Base-by-base conservation (phyloP, 306 rosid species). In the Fragaria nilgerrensis region DNA sequence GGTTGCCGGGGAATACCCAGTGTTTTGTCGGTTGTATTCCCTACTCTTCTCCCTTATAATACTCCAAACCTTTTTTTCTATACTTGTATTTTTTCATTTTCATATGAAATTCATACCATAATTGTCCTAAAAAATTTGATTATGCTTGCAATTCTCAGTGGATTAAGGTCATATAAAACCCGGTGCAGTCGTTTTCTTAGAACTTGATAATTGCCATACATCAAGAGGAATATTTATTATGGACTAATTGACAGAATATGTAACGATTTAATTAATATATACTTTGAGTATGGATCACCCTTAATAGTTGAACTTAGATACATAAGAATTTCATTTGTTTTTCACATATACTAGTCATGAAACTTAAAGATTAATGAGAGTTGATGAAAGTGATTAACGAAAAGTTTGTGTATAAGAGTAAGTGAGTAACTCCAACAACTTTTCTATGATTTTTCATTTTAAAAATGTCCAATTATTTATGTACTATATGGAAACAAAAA, bases 1-100 rank as follows among this genome's bases (percentile, higher is more conserved):
- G 81, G 72, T 78, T 87, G 93, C 89, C 89, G 88, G 89, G 84
- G 85, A 83, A 82, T 84, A 68, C 83, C 70, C 79, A 71, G 82
- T 37, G 17, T 63, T 77, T 63, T 87, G 89, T 89, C 89, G 85
- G 88, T 81, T 85, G 64, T 47, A 19, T 52, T 66, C 73, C 81
- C 62, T 14, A 17, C 29, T 59, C 2, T 73, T 67, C n/a, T 41
- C 6, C 55, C 61, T 74, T 43, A 27, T 25, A 23, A 43, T 50
- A 59, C 12, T 39, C 55, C 50, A 73, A 3, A 1, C 8, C 19
- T 1, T 14, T 62, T 29, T 25, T 20, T 61, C 5, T 61, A 25
- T 61, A 61, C 37, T 58, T 12, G 61, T 47, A 47, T 62, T 62
- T 9, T 29, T 13, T 29, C 68, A 63, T 64, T 58, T 32, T 17